These are phyloP conservation scores for Phylloporus rhodoxanthus DNA, from an alignment of 768 basidiomycete species.

Conservation along the genomic window DNA sequence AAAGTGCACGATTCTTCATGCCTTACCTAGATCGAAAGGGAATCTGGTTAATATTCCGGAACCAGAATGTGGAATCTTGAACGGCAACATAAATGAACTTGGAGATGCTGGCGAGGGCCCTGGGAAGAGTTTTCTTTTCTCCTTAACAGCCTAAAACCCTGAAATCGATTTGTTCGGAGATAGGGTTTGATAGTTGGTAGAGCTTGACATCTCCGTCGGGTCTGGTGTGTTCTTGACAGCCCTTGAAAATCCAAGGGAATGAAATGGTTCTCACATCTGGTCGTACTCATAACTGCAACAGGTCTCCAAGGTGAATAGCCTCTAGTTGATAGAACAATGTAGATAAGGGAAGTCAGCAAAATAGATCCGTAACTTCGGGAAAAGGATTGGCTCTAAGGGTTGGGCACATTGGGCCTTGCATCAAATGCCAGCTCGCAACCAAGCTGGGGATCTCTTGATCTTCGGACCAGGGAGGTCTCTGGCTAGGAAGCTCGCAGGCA, in stretches of 20 bases:
- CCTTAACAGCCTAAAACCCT: constrained; percentile 32
- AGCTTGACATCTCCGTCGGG: constrained; percentile 65
- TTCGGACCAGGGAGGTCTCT: neutral
- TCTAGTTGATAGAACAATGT: constrained; percentile 78
- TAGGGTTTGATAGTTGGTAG: constrained; percentile 69
- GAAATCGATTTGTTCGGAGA: constrained; percentile 71
- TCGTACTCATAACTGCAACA: constrained; percentile 77
- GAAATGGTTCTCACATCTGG: constrained; percentile 61
- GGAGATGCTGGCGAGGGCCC: constrained; percentile 60
- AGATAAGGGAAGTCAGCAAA: constrained; percentile 80
- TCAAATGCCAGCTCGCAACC: constrained; percentile 51
- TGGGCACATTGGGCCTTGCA: constrained; percentile 71
- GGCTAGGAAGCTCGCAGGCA: neutral
- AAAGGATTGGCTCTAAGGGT: constrained; percentile 77
- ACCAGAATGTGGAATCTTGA: constrained; percentile 64
- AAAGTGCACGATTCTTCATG: constrained; percentile 58
- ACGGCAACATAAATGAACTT: constrained; percentile 67
- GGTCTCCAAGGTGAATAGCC: constrained; percentile 79
- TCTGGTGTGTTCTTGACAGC: constrained; percentile 47
- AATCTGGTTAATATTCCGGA: constrained; percentile 75
- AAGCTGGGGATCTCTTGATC: constrained; percentile 23
- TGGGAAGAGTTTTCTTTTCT: constrained; percentile 18
- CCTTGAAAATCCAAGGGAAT: constrained; percentile 47
- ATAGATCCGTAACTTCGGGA: constrained; percentile 78
- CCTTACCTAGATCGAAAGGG: constrained; percentile 63